Evolutionary conservation across 2,329 filamentous ascomycete genomes (phyloP).

Genomic region (Fusarium sp.): DNA sequence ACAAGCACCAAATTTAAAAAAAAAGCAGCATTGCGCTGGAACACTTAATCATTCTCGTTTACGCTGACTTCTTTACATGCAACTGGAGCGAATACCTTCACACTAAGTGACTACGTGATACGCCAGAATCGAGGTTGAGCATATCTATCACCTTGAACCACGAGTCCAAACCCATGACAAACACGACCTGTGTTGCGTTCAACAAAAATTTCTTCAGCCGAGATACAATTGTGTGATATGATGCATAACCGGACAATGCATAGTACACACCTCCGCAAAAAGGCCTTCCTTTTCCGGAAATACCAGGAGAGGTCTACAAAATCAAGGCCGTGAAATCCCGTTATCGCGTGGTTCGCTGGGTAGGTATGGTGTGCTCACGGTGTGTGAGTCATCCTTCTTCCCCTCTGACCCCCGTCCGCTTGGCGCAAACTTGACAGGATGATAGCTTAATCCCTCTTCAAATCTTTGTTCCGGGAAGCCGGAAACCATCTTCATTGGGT

Average conservation of each 20-base stretch:
- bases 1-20: constrained; percentile 50
- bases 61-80: constrained; percentile 21
- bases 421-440: constrained; percentile 31
- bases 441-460: constrained; percentile 10
- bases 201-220: background rate
- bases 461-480: constrained; percentile 28
- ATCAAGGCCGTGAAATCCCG: constrained; percentile 28
- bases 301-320: constrained; percentile 15
- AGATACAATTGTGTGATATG: constrained; percentile 7
- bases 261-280: background rate
- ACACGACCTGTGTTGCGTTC: constrained; percentile 1
- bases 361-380: constrained; percentile 40
- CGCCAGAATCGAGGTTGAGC: constrained; percentile 16
- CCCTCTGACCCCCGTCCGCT: constrained; percentile 4
- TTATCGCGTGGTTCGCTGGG: constrained; percentile 30
- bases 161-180: constrained; percentile 6
- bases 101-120: constrained; percentile 33
- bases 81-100: constrained; percentile 26
- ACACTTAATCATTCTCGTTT: constrained; percentile 23
- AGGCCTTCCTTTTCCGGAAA: constrained; percentile 13
- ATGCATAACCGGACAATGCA: constrained; percentile 15
- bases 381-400: constrained; percentile 47
- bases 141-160: background rate
- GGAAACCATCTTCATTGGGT: constrained; percentile 43
- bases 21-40: constrained; percentile 46